Evolutionary conservation across 2,329 filamentous ascomycete genomes (phyloP).

Genomic region (Chlorencoelia australis): DNA sequence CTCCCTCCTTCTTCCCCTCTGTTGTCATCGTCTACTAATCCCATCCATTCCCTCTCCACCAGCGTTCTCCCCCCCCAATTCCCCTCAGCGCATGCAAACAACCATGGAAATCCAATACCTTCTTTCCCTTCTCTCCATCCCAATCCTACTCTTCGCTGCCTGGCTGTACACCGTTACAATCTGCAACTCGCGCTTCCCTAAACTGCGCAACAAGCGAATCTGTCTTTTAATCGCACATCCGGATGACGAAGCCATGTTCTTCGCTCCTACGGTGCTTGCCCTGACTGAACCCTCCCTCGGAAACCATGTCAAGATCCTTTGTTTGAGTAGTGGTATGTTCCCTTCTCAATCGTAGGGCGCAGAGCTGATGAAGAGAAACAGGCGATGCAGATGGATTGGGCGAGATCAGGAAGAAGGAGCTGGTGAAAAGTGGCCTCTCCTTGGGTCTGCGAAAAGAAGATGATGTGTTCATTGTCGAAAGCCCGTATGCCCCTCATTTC

Average conservation of each 20-base stretch:
- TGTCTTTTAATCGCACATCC: conserved; percentile 92
- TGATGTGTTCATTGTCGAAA: conserved; percentile 80
- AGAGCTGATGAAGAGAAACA: conserved; percentile 25
- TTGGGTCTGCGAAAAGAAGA: conserved; percentile 66
- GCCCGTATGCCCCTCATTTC: conserved; percentile 50
- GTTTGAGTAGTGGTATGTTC: conserved; percentile 66
- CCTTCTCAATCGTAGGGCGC: not conserved
- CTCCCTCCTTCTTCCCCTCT: not conserved
- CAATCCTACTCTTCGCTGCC: conserved; percentile 30
- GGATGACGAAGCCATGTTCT: conserved; percentile 99
- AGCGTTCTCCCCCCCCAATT: not conserved
- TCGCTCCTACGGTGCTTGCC: conserved; percentile 78
- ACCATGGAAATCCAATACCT: too few species aligned
- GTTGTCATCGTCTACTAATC: conserved; percentile 1
- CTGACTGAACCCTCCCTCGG: conserved; percentile 69
- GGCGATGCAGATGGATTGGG: conserved; percentile 83
- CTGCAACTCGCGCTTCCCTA: conserved; percentile 45
- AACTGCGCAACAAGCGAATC: conserved; percentile 72
- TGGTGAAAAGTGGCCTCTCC: conserved; percentile 66
- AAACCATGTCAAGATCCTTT: conserved; percentile 91
- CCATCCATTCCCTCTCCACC: not conserved
- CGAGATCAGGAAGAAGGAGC: conserved; percentile 69
- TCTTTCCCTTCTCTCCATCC: conserved; percentile 24
- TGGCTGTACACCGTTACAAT: conserved; percentile 29
- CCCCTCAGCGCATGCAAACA: conserved; percentile 11